Evolutionary conservation across 75 land plant genomes (phyloP).

Genomic region (Sequoiadendron giganteum): DNA sequence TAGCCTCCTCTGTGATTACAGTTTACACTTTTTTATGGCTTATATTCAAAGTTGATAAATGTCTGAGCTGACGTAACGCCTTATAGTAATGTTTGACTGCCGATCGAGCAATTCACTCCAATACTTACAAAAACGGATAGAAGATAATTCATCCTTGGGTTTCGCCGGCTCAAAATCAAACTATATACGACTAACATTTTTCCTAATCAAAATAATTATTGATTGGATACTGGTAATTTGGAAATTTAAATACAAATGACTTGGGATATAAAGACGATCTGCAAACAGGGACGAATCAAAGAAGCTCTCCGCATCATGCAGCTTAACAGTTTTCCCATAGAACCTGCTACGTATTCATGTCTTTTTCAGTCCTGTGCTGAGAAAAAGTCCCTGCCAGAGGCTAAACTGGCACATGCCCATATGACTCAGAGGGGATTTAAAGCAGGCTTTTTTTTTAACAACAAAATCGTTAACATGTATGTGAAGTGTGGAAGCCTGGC

Average conservation of each 20-base stretch:
- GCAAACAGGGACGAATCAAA: background rate
- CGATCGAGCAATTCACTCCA: too few relatives aligned
- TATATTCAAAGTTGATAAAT: too few relatives aligned
- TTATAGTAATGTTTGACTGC: too few relatives aligned
- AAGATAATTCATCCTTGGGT: too few relatives aligned
- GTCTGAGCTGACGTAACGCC: too few relatives aligned
- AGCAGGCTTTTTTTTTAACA: background rate
- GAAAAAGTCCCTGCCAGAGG: constrained; percentile 6
- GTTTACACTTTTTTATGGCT: too few relatives aligned
- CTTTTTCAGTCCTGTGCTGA: background rate
- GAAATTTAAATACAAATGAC: background rate
- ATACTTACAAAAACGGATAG: too few relatives aligned
- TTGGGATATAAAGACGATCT: background rate
- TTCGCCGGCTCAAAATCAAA: too few relatives aligned
- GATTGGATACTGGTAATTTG: background rate
- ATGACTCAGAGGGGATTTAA: constrained; percentile 9
- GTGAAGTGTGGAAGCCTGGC: constrained; percentile 17
- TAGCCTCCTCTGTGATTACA: too few relatives aligned
- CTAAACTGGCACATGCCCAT: background rate
- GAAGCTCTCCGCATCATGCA: background rate
- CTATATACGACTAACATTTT: too few relatives aligned
- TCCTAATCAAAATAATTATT: too few relatives aligned
- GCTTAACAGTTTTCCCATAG: background rate
- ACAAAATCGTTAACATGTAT: constrained; percentile 24
- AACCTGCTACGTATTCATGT: constrained; percentile 7